Evolutionary conservation across 129 eudicot species (phyloP), one percentile per base, ranked within the genome.

Genomic region (Saussurea involucrata): DNA sequence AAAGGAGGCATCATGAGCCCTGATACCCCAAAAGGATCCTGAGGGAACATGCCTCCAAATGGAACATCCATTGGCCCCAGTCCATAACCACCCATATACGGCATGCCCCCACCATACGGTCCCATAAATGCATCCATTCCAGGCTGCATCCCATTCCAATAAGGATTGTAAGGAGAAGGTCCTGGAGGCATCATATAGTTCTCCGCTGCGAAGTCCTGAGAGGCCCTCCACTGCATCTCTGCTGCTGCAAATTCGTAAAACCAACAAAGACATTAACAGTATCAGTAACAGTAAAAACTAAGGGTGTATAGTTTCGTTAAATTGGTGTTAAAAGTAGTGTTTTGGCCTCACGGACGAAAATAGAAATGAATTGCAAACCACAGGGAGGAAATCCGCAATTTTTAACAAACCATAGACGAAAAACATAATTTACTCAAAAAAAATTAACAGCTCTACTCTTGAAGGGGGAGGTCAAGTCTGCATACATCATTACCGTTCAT

Each of bases 191-290:
- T 92, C 96, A 92, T 88, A 58, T 82, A 89, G 71, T 82, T 88
- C 68, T 89, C 99, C 20, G 89, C 85, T 73, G 85, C 93, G 68
- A 82, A 85, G 9, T 91, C 96, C 65, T 86, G 96, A 20, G 89
- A 73, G 24, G 80, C 76, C 83, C 90, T 85, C 99, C 97, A 90
- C 76, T 92, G 98, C 96, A 91, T 91, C 72, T 95, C 99, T 63
- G 89, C 82, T 71, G 86, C 92, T 89, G 88, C 81, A 84, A 78
- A 24, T 37, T 79, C 11, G 57, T 73, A 74, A 53, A 28, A 44
- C 53, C 6, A 46, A 36, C 1, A 76, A 61, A 28, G n/a, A 36
- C 8, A n/a, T 72, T 28, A 44, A 44, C 18, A 49, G 31, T 8
- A 63, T 72, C 78, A 42, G 68, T 75, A 72, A 63, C 68, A 72